These are phyloP conservation scores for Serendipita sp. DNA, from an alignment of 768 basidiomycete species.

Conservation along the genomic window DNA sequence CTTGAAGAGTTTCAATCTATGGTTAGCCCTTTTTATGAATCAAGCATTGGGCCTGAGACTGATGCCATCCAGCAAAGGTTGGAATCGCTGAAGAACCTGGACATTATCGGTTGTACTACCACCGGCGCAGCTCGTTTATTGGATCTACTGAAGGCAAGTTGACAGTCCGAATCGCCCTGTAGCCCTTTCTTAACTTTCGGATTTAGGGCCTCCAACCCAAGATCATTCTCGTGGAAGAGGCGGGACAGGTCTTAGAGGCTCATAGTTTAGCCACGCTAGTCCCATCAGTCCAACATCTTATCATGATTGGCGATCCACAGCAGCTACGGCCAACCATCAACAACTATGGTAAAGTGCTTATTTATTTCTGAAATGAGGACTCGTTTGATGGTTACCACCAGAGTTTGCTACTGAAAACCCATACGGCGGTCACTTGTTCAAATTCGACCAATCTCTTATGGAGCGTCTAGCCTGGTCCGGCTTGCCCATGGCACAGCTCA, in stretches of 20 bases:
- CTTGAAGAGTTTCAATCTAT: conserved; percentile 33
- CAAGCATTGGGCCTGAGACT: not conserved
- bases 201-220: conserved; percentile 39
- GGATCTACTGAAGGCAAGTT: conserved; percentile 34
- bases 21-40: conserved; percentile 21
- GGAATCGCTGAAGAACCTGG: conserved; percentile 19
- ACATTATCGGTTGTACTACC: conserved; percentile 64
- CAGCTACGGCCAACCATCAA: conserved; percentile 57
- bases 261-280: conserved; percentile 52
- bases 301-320: conserved; percentile 64
- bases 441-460: conserved; percentile 61
- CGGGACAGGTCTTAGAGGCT: conserved; percentile 68
- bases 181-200: not conserved
- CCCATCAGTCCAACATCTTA: conserved; percentile 49
- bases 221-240: conserved; percentile 61
- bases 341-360: conserved; percentile 33
- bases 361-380: not conserved
- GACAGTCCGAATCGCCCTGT: not conserved
- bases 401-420: conserved; percentile 52
- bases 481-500: conserved; percentile 49
- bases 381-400: conserved; percentile 16
- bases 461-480: conserved; percentile 40
- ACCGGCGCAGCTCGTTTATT: conserved; percentile 26
- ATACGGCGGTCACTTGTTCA: conserved; percentile 37
- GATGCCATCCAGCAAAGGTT: not conserved